Conservation (phyloP, 495 filamentous ascomycete species). For the Penicillium turbatum region DNA sequence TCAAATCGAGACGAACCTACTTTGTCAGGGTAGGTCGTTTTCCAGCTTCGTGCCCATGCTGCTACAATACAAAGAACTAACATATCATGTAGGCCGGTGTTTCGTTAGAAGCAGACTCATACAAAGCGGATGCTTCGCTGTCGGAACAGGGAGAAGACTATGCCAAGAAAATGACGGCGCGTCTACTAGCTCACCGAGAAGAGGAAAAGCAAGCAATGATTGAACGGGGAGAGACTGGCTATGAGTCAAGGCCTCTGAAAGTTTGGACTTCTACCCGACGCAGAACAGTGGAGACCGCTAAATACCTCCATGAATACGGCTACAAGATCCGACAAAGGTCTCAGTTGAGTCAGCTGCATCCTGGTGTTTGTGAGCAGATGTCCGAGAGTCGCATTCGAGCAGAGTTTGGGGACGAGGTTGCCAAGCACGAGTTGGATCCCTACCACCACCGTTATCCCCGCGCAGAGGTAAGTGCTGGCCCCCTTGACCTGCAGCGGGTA, state of each 20-base stretch:
- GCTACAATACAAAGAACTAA: background rate
- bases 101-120: slow-evolving; percentile 74
- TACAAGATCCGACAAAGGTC: slow-evolving; percentile 85
- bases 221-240: slow-evolving; percentile 60
- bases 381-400: slow-evolving; percentile 72
- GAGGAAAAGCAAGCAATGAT: slow-evolving; percentile 67
- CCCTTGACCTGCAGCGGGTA: background rate
- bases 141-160: slow-evolving; percentile 81
- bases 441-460: slow-evolving; percentile 97
- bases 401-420: slow-evolving; percentile 82
- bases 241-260: slow-evolving; percentile 71
- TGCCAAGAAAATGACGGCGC: slow-evolving; percentile 80
- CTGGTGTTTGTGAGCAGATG: slow-evolving; percentile 91
- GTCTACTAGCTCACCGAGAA: slow-evolving; percentile 75
- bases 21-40: slow-evolving; percentile 68
- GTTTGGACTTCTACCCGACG: slow-evolving; percentile 93
- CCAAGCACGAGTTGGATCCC: slow-evolving; percentile 89
- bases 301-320: slow-evolving; percentile 68
- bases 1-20: slow-evolving; percentile 88
- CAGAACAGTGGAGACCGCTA: slow-evolving; percentile 86
- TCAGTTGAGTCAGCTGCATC: slow-evolving; percentile 95
- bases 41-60: background rate
- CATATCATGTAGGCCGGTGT: slow-evolving; percentile 47
- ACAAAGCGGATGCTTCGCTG: slow-evolving; percentile 82
- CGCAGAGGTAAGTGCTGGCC: slow-evolving; percentile 64